Conservation (phyloP, 129 eudicot genomes). For the Calendula officinalis region DNA sequence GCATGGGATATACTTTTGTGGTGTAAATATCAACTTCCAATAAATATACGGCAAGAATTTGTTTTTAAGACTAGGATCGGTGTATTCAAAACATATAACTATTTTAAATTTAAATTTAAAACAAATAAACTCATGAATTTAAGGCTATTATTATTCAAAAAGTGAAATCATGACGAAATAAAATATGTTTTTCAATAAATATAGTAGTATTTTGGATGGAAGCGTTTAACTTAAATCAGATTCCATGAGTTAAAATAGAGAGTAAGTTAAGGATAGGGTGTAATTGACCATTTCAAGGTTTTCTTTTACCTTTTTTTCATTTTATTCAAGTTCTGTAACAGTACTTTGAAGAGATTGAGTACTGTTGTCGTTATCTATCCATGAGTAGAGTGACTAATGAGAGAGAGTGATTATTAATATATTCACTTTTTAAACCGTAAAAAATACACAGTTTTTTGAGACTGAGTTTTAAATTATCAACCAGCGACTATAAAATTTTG, state of each 20-base stretch:
- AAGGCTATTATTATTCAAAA: neutral
- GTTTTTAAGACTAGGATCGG: neutral
- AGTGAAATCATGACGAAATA: neutral
- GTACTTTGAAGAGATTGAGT: too few relatives aligned
- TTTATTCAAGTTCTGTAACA: too few relatives aligned
- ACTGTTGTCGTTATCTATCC: too few relatives aligned
- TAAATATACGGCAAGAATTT: neutral
- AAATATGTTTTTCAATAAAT: neutral
- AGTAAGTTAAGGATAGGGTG: neutral
- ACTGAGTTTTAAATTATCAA: too few relatives aligned
- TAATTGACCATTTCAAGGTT: neutral
- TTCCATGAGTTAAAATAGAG: neutral
- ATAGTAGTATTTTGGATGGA: constrained; percentile 30
- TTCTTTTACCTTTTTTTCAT: too few relatives aligned
- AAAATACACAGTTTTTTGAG: too few relatives aligned
- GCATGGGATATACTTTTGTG: too few relatives aligned
- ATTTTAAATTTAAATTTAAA: too few relatives aligned
- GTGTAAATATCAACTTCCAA: neutral
- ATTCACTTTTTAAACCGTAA: too few relatives aligned
- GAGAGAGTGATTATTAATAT: too few relatives aligned
- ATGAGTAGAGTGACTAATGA: too few relatives aligned
- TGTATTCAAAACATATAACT: neutral
- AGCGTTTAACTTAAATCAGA: constrained; percentile 25
- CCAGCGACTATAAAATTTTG: too few relatives aligned
- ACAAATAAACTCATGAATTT: neutral